These are phyloP conservation scores for Pisolithus tinctorius DNA, from an alignment of 768 basidiomycete genomes.

Conservation along the genomic window DNA sequence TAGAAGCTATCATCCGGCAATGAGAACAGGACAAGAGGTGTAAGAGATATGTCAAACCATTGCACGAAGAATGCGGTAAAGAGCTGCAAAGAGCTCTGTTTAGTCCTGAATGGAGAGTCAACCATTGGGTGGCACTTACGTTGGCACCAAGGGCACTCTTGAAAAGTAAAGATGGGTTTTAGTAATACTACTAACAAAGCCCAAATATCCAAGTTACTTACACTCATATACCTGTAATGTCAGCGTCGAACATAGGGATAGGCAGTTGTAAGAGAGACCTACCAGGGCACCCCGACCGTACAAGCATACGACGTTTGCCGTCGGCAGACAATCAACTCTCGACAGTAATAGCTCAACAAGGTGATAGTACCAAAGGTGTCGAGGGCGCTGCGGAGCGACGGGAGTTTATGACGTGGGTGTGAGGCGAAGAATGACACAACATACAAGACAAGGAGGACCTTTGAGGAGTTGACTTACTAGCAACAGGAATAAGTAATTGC, in stretches of 20 bases:
- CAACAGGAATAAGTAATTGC: background rate
- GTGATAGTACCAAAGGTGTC: background rate
- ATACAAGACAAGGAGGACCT: background rate
- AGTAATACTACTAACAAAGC: no score
- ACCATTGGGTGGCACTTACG: constrained; percentile 2
- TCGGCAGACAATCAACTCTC: background rate
- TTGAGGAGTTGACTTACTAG: background rate
- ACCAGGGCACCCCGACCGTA: no score
- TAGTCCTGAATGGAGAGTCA: background rate
- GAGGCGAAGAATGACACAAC: background rate
- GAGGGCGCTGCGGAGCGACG: background rate
- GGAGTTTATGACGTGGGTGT: background rate
- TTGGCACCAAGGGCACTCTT: background rate
- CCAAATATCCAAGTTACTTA: no score
- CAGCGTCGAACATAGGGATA: no score
- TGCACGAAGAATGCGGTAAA: constrained; percentile 17
- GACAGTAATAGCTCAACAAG: background rate
- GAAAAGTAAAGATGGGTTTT: no score
- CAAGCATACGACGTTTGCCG: no score
- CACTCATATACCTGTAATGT: no score
- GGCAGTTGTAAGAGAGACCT: no score
- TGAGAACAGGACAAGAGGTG: background rate
- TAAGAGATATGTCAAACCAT: constrained; percentile 2
- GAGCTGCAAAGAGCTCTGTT: constrained; percentile 3
- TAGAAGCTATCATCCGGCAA: constrained; percentile 14